Percentiles rank a stretch among this genome's conserved stretches.
Conservation (phyloP, 148 eudicot species). For the Rhododendron mucronatum region DNA sequence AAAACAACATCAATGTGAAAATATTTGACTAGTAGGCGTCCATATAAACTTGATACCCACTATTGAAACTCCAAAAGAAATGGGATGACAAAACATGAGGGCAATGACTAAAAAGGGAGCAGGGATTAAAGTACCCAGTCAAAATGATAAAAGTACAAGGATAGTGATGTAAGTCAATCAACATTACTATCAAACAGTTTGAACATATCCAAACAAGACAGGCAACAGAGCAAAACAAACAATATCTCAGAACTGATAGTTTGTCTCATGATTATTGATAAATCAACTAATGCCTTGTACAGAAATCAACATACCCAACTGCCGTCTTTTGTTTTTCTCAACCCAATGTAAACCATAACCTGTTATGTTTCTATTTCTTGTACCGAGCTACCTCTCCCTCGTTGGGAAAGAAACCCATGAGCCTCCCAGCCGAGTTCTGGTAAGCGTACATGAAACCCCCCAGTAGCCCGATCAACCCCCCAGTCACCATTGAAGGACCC, state of each 20-base stretch:
- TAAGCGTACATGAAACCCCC: constrained; percentile 98
- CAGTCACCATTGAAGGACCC: constrained; percentile 97
- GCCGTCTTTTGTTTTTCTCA: neutral
- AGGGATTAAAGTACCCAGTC: neutral
- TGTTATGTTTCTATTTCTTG: constrained; percentile 40
- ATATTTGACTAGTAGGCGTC: neutral
- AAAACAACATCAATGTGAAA: neutral
- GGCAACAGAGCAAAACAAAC: neutral
- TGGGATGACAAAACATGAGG: neutral
- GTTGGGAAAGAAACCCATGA: constrained; percentile 96
- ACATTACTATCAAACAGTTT: neutral
- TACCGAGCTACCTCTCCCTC: constrained; percentile 79
- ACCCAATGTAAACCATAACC: neutral
- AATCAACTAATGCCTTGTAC: constrained; percentile 6
- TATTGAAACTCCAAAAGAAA: neutral
- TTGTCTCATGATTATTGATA: neutral
- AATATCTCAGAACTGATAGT: constrained; percentile 9
- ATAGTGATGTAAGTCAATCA: neutral
- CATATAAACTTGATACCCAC: neutral
- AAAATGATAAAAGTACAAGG: neutral
- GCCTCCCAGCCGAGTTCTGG: constrained; percentile 92
- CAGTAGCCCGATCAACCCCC: constrained; percentile 79
- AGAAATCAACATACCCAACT: constrained; percentile 1
- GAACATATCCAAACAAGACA: neutral
- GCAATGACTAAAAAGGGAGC: neutral